phyloP scores from a whole-genome alignment of 331 rosid genomes.

The Quercus phellos region DNA sequence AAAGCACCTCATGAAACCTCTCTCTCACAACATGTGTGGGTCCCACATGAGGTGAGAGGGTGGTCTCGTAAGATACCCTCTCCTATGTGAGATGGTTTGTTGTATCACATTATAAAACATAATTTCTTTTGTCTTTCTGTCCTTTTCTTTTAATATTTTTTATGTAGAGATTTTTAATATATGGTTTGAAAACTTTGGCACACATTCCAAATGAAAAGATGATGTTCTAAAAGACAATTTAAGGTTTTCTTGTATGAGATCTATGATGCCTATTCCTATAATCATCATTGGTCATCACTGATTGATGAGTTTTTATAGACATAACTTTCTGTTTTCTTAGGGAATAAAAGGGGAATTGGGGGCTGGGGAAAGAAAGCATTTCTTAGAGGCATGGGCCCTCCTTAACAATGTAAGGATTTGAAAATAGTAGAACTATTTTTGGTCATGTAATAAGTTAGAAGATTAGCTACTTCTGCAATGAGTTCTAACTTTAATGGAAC shows the following conservation, averaged over 20 bases:
- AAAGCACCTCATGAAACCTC: too few species aligned
- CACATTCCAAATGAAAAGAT: conserved; percentile 1
- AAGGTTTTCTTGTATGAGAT: conserved; percentile 15
- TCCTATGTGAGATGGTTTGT: neutral
- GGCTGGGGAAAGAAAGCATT: neutral
- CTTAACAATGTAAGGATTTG: neutral
- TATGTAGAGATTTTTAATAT: neutral
- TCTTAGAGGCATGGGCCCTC: neutral
- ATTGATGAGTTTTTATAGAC: too few species aligned
- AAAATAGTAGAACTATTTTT: neutral
- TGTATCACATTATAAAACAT: neutral
- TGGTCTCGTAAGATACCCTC: too few species aligned
- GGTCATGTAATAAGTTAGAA: neutral
- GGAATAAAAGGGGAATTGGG: neutral
- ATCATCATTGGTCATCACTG: neutral
- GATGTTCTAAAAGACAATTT: neutral
- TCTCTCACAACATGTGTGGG: too few species aligned
- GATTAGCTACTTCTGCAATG: neutral
- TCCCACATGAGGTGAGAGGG: too few species aligned
- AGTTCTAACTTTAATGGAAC: neutral
- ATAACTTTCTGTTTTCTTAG: too few species aligned
- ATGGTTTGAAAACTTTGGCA: conserved; percentile 1
- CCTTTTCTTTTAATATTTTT: neutral
- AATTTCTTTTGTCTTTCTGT: neutral
- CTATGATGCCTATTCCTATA: neutral